Conservation (phyloP, 1,139 yeast species). For the Meyerozyma sp. region DNA sequence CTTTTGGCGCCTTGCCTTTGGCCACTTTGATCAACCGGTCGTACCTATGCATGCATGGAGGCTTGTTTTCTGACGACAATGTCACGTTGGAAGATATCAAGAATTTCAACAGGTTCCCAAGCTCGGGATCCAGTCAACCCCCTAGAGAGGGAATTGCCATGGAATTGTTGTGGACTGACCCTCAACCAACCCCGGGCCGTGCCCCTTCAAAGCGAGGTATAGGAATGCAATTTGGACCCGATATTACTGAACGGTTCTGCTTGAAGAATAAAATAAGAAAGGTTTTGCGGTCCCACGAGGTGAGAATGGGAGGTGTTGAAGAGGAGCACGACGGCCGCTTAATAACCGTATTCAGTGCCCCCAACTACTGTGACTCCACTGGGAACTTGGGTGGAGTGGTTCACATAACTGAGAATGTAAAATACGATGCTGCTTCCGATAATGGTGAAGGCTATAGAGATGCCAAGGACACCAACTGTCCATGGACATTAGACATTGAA, state of each 20-base stretch:
- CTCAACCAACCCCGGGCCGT: conserved; percentile 73
- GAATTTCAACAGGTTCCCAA: conserved; percentile 58
- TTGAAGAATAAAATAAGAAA: conserved; percentile 66
- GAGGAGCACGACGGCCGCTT: conserved; percentile 81
- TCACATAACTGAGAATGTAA: conserved; percentile 42
- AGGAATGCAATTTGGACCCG: conserved; percentile 96
- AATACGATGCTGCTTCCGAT: conserved; percentile 26
- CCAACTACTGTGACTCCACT: conserved; percentile 91
- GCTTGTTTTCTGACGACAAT: conserved; percentile 75
- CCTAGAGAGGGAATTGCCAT: conserved; percentile 89
- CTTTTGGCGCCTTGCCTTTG: conserved; percentile 82
- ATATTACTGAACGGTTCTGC: conserved; percentile 78
- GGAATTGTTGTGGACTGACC: conserved; percentile 98
- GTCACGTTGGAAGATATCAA: conserved; percentile 72
- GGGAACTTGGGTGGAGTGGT: conserved; percentile 90
- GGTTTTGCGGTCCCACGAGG: conserved; percentile 91
- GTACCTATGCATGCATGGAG: conserved; percentile 93
- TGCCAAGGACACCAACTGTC: conserved; percentile 35
- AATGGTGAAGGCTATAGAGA: conserved; percentile 52
- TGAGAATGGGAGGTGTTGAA: conserved; percentile 85
- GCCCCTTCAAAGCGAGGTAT: conserved; percentile 91
- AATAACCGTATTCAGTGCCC: conserved; percentile 93
- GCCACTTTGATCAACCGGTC: conserved; percentile 74
- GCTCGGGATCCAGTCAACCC: conserved; percentile 64
- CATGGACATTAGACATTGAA: conserved; percentile 47